Conservation (phyloP, 305 asterid species). For the Fraxinus nigra region DNA sequence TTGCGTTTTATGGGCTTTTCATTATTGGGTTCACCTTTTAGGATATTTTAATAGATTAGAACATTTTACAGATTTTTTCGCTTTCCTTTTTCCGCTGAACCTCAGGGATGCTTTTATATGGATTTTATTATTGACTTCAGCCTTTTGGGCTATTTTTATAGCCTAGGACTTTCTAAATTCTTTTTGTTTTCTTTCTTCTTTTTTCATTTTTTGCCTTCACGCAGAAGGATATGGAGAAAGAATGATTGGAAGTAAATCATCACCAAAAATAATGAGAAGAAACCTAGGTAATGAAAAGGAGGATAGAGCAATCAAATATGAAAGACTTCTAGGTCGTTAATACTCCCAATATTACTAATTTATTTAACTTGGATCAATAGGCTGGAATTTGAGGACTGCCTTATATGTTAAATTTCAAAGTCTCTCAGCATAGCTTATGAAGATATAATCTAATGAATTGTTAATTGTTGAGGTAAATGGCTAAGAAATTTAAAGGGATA, state of each 20-base stretch:
- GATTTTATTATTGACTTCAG: not conserved
- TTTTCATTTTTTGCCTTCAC: not conserved
- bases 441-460: not conserved
- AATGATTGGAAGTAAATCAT: not conserved
- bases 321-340: not conserved
- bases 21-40: not conserved
- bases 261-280: not conserved
- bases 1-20: not conserved
- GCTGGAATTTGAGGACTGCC: not conserved
- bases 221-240: not conserved
- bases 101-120: not conserved
- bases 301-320: not conserved
- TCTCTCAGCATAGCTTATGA: not conserved
- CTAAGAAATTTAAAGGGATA: not conserved
- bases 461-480: not conserved
- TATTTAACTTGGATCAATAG: not conserved
- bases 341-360: not conserved
- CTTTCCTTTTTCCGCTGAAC: not conserved
- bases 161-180: not conserved
- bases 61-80: not conserved
- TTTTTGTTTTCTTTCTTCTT: not conserved
- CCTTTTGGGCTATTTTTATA: not conserved
- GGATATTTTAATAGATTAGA: not conserved
- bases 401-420: not conserved
- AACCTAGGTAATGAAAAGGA: not conserved